Evolutionary conservation across 257 asterid genomes (phyloP).

Genomic region (Nicotiana obtusifolia): DNA sequence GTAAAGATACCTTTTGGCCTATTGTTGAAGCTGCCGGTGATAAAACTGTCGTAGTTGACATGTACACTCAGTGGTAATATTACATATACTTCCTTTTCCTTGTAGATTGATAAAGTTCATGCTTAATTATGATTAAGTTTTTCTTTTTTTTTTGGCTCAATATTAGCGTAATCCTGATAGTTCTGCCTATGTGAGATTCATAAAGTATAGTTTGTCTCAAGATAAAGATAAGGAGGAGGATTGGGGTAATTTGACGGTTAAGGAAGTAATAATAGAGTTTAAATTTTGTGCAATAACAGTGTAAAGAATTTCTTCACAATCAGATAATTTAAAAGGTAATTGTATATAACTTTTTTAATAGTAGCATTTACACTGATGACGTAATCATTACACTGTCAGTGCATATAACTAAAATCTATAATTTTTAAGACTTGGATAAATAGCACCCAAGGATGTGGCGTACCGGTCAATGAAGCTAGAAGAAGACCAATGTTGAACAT

Average conservation of each 20-base stretch:
- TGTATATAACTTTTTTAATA: too few relatives aligned
- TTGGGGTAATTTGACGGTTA: background rate
- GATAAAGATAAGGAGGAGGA: background rate
- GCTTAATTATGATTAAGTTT: background rate
- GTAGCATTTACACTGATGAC: too few relatives aligned
- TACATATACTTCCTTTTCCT: background rate
- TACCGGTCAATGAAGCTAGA: background rate
- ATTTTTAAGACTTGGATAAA: background rate
- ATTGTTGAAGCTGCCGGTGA: constrained; percentile 70
- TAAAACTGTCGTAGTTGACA: constrained; percentile 69
- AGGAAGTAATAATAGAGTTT: background rate
- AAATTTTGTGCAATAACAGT: too few relatives aligned
- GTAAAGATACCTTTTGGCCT: constrained; percentile 72
- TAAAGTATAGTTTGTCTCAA: too few relatives aligned
- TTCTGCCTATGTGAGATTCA: too few relatives aligned
- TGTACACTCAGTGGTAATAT: constrained; percentile 81
- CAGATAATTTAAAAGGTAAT: too few relatives aligned
- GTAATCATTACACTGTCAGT: too few relatives aligned
- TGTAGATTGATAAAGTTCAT: background rate
- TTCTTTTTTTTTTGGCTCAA: background rate
- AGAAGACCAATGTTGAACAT: background rate
- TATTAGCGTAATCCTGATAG: background rate
- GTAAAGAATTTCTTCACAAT: too few relatives aligned
- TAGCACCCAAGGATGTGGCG: background rate
- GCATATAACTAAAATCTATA: too few relatives aligned